Evolutionary conservation across 352 stramenopile species (phyloP).

Genomic region (Phytophthora colocasiae): DNA sequence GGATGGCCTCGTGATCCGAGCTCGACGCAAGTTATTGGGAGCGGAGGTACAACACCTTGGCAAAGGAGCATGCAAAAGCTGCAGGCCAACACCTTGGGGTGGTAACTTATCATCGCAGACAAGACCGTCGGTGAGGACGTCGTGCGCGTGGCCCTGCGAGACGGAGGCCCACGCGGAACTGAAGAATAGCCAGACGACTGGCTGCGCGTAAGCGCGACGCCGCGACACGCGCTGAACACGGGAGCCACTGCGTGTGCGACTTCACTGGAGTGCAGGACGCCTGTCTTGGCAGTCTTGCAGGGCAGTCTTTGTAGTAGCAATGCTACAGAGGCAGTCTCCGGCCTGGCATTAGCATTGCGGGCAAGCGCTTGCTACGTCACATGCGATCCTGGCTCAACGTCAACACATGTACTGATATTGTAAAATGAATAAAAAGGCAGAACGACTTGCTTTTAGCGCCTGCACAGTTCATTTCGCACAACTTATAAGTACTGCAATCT

Average conservation of each 20-base stretch:
- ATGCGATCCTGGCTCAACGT: neutral
- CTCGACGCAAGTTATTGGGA: constrained; percentile 7
- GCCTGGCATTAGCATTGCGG: constrained; percentile 8
- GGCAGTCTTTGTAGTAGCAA: neutral
- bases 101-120: neutral
- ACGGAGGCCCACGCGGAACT: constrained; percentile 13
- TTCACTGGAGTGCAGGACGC: constrained; percentile 6
- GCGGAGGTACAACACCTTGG: neutral
- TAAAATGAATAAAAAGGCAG: too few relatives aligned
- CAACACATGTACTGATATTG: neutral
- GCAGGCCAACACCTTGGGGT: neutral
- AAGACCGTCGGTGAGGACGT: neutral
- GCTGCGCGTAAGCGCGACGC: constrained; percentile 5
- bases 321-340: neutral
- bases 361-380: constrained; percentile 3
- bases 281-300: neutral
- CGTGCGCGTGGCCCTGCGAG: constrained; percentile 4
- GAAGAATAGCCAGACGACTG: constrained; percentile 15
- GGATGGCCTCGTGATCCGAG: constrained; percentile 4
- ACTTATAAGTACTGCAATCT: too few relatives aligned
- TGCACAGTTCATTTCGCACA: too few relatives aligned
- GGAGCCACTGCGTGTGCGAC: neutral
- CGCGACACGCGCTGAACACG: constrained; percentile 16
- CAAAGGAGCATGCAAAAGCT: too few relatives aligned
- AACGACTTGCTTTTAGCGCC: too few relatives aligned